These are phyloP conservation scores for Ormosia emarginata DNA, from an alignment of 306 rosid species.

Conservation along the genomic window DNA sequence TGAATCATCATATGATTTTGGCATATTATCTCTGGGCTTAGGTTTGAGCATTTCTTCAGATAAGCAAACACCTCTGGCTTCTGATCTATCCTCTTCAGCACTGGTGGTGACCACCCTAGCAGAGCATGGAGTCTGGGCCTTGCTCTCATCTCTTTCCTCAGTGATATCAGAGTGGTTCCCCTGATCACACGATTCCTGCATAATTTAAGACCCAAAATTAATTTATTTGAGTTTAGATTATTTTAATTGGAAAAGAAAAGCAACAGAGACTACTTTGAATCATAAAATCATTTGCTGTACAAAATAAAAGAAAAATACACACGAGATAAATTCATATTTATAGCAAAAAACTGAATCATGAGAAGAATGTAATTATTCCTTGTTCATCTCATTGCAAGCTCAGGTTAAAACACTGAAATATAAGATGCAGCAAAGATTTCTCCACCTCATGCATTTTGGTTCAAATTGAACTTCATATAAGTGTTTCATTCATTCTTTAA, in stretches of 20 bases:
- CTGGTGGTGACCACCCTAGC: slow-evolving; percentile 1
- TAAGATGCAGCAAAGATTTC: neutral
- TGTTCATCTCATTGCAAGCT: neutral
- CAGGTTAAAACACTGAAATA: neutral
- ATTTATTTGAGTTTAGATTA: neutral
- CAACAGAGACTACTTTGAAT: neutral
- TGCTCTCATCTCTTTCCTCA: slow-evolving; percentile 56
- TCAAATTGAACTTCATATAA: neutral
- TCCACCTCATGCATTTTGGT: neutral
- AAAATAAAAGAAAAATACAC: neutral
- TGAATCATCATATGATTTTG: slow-evolving; percentile 25
- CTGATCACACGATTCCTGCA: slow-evolving; percentile 67
- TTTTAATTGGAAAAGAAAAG: neutral
- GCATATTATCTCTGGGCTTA: slow-evolving; percentile 28
- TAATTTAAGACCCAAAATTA: slow-evolving; percentile 1
- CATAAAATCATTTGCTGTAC: neutral
- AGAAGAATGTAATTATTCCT: neutral
- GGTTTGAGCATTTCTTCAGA: slow-evolving; percentile 21
- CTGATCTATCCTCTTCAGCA: slow-evolving; percentile 31
- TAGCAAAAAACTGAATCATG: neutral
- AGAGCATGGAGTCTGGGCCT: slow-evolving; percentile 31
- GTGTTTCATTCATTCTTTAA: neutral
- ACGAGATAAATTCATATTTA: neutral
- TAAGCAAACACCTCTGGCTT: neutral
- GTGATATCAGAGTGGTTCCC: slow-evolving; percentile 70